Evolutionary conservation across 495 filamentous ascomycete genomes (phyloP).

Genomic region (Penicillium chermesinum): DNA sequence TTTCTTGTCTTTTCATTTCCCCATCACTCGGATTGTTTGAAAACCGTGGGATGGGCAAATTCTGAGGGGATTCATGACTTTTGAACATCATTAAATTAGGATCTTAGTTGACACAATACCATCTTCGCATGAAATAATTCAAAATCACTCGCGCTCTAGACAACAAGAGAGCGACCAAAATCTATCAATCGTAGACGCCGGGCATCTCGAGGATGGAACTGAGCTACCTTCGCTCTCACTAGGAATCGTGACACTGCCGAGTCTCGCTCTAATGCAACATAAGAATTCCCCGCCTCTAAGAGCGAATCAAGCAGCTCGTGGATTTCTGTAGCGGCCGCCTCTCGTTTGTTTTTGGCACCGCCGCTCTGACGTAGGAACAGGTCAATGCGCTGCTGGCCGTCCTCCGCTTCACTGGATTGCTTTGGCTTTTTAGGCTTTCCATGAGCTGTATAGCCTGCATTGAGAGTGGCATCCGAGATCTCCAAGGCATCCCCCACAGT

Average conservation of each 20-base stretch:
- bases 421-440: constrained; percentile 64
- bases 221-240: constrained; percentile 76
- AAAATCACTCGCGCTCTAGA: constrained; percentile 32
- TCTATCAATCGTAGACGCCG: constrained; percentile 70
- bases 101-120: constrained; percentile 18
- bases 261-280: constrained; percentile 65
- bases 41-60: too few species aligned
- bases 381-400: constrained; percentile 65
- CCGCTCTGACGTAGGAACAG: constrained; percentile 57
- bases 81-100: constrained; percentile 7
- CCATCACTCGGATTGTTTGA: neutral
- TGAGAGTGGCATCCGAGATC: constrained; percentile 54
- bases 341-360: constrained; percentile 48
- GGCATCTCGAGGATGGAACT: constrained; percentile 82
- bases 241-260: constrained; percentile 80
- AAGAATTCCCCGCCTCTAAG: constrained; percentile 58
- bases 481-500: constrained; percentile 70
- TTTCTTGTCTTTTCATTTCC: neutral
- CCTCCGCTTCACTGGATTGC: constrained; percentile 36
- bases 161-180: constrained; percentile 73
- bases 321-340: constrained; percentile 62
- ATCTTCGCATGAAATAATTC: neutral
- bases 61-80: neutral
- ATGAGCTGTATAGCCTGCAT: constrained; percentile 65
- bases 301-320: constrained; percentile 59